Conservation (phyloP, 768 basidiomycete genomes). For the Cantharellus cinnabarinus region DNA sequence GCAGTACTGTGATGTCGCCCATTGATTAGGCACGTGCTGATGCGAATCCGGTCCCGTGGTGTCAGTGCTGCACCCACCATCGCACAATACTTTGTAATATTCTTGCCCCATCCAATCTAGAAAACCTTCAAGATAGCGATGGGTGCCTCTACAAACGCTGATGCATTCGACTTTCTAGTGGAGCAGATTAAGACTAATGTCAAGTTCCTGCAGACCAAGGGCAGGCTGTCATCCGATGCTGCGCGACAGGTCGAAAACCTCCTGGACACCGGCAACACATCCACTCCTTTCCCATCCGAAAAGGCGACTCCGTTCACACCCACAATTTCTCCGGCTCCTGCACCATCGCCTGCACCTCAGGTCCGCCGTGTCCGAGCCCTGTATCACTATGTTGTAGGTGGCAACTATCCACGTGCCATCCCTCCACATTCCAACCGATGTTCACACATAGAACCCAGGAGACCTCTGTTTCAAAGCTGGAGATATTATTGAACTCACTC, state of each 20-base stretch:
- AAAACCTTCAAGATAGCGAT: background rate
- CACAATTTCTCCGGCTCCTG: background rate
- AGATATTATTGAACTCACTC: conserved; percentile 53
- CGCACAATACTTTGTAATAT: too few relatives aligned
- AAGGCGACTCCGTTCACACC: conserved; percentile 1
- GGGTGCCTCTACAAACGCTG: conserved; percentile 10
- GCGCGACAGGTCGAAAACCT: conserved; percentile 14
- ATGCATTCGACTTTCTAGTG: conserved; percentile 38
- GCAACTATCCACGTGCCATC: conserved; percentile 11
- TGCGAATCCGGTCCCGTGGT: too few relatives aligned
- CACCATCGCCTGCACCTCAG: background rate
- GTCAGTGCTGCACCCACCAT: too few relatives aligned
- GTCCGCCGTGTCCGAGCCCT: conserved; percentile 1
- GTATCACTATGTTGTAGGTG: conserved; percentile 14
- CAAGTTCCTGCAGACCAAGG: conserved; percentile 34
- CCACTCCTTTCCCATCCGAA: background rate
- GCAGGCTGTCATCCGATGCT: conserved; percentile 30
- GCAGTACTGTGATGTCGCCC: too few relatives aligned
- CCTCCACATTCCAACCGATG: conserved; percentile 23
- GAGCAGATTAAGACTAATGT: conserved; percentile 37
- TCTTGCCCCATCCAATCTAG: too few relatives aligned
- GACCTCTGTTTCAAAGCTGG: conserved; percentile 61
- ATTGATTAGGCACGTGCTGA: too few relatives aligned
- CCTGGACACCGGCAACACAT: background rate
- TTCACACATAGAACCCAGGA: conserved; percentile 11